Evolutionary conservation across 2,329 filamentous ascomycete genomes (phyloP), one percentile per base, ranked within the genome.

Genomic region (Colletotrichum navitas): DNA sequence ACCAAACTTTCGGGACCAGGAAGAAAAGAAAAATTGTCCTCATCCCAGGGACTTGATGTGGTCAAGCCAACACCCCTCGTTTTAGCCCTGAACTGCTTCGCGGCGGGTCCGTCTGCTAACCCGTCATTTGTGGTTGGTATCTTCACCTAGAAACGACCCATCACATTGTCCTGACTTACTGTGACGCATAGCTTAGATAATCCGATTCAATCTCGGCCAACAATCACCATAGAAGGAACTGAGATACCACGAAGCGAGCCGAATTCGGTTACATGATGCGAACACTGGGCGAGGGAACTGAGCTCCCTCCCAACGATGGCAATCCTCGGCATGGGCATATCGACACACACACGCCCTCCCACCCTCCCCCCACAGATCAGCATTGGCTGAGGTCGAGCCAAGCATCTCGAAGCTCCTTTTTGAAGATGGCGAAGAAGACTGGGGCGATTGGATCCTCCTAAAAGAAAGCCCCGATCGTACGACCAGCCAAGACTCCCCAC

Each of bases 121-220:
- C 41, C 29, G 16, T 34, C 58, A n/a, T 18, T 18, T 32, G 16
- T 18, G 43, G 36, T 62, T 24, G 43, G 36, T 26, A 32, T 21
- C 16, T 11, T 26, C 56, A 34, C 14, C 36, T 24, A 34, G 29
- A 66, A 66, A 66, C 61, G 67, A 66, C 49, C 47, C 52, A n/a
- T 70, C 67, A 70, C 63, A 66, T 66, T 34, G 16, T 34, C 29
- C 3, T 61, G 67, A 70, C 41, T 68, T 68, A 51, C 58, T 32
- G 29, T 7, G 26, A 8, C 18, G 14, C 39, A 36, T 39, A 39
- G 43, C 21, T 7, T 5, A n/a, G 26, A 34, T 52, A 14, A 14
- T 10, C 14, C 14, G 49, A 18, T 59, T 11, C 29, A 55, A 43
- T 45, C 39, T 49, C 52, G 43, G 43, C 32, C 52, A 41, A n/a